phyloP scores from a whole-genome alignment of 805 yeast species.

The Zygosaccharomyces bisporus region DNA sequence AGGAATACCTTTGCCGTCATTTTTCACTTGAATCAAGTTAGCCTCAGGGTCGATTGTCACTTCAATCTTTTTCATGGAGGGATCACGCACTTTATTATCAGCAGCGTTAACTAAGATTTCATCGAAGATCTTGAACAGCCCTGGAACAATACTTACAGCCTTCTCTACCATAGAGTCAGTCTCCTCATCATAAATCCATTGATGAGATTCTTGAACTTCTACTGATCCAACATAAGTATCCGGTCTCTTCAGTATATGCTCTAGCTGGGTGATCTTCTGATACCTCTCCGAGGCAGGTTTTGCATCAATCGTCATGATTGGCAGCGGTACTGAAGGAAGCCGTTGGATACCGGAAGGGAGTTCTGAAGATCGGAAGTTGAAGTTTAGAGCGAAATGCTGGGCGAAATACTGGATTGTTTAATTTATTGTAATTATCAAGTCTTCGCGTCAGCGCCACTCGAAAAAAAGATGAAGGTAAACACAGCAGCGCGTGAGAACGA shows the following conservation, averaged over 20 bases:
- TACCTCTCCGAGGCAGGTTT: constrained; percentile 66
- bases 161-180: constrained; percentile 55
- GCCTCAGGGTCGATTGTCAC: constrained; percentile 77
- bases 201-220: constrained; percentile 69
- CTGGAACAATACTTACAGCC: constrained; percentile 83
- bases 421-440: neutral
- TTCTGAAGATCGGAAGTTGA: too few species aligned
- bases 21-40: constrained; percentile 73
- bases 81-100: constrained; percentile 94
- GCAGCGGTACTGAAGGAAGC: neutral
- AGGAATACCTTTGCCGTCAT: constrained; percentile 96
- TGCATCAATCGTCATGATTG: constrained; percentile 17
- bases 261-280: constrained; percentile 91
- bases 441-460: constrained; percentile 1
- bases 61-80: constrained; percentile 77
- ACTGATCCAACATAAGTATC: constrained; percentile 97
- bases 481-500: too few species aligned
- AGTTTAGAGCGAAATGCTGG: too few species aligned
- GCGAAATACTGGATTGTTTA: too few species aligned
- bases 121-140: constrained; percentile 92
- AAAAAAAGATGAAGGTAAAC: neutral
- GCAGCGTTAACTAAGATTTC: constrained; percentile 98
- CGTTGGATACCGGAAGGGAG: too few species aligned
- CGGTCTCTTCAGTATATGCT: constrained; percentile 94
- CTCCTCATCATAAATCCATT: constrained; percentile 82